Base-by-base conservation (phyloP, 73 alveolate species). In the Stentor roeselii region DNA sequence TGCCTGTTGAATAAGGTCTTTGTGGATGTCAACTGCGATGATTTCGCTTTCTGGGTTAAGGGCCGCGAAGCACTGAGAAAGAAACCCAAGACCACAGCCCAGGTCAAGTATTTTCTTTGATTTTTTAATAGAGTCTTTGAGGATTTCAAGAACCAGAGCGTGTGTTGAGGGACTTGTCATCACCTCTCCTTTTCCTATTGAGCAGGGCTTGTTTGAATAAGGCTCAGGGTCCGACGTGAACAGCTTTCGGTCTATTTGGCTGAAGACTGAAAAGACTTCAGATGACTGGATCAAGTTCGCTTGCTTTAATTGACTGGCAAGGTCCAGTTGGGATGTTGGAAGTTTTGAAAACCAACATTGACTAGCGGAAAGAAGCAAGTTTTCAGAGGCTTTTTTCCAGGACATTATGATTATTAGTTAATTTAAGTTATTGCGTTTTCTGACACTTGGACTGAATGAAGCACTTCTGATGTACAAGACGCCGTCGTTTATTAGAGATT, bases 81-180 rank as follows among this genome's bases (percentile, higher is more conserved):
- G 34, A 2, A 27, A 67, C 34, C 80, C 80, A 67, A 0, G 21
- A 14, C 80, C 80, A 67, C 80, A 67, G 15, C 80, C 80, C 21
- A 67, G 2, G 42, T 67, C 80, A n/a, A 67, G 80, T 0, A 67
- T 67, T 34, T n/a, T 30, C n/a, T 34, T 67, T 34, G 80, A n/a
- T 11, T 2, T 34, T 1, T 27, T 21, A 67, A 67, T 67, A 30
- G 21, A 27, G 21, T 21, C 41, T 40, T 27, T 21, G 15, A 67
- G 14, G 21, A 67, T 67, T 34, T 67, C 80, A 21, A 67, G 80
- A 11, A 40, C 34, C 2, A 67, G 14, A 27, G 50, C 80, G 34
- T 67, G 80, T 30, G 1, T 67, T 30, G 80, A 67, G 0, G 80
- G 80, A 67, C 41, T 21, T 0, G 80, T 67, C 80, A 67, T 67